Evolutionary conservation across 192 early-diverging fungal genomes (phyloP), one percentile per base, ranked within the genome.

Genomic region (Mortierella claussenii): DNA sequence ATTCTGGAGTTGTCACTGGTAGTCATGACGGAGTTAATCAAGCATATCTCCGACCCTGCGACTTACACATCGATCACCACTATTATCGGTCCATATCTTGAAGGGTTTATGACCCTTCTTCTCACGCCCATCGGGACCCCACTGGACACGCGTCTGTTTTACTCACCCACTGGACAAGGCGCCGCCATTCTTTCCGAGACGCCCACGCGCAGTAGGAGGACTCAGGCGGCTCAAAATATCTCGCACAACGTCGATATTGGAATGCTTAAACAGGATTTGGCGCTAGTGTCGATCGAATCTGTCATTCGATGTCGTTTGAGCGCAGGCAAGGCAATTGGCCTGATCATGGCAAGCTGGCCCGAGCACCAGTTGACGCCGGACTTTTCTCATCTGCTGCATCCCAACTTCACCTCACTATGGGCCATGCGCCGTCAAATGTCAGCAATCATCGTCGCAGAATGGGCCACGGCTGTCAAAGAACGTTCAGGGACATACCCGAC

Each of bases 181-280:
- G 18, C 52, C 9, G 18, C 33, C 31, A 43, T 59, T 43, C 26
- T 55, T 47, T 47, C 55, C 1, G 71, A 65, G 4, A 20, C 45
- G 12, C 34, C 71, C 5, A 27, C 54, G 55, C 50, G 74, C 27
- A 45, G 55, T 46, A 37, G 83, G 5, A 81, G 58, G 66, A 73
- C 34, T 17, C 80, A 43, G 62, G 69, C 43, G 15, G 50, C 50
- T 43, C 65, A 63, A 26, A 53, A 13, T 4, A 65, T 60, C 36
- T 79, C 63, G 26, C 70, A 94, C 67, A 95, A 96, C 67, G 85
- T 98, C 31, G 97, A 99, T 65, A 80, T 87, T 37, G 93, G 93
- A 18, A 98, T 99, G 96, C 79, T 94, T 26, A 82, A 87, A 48
- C 96, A 98, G 69, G 97, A 99, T 70, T 75, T 97, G 47, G 91